These are phyloP conservation scores for Phytophthora quininea DNA, from an alignment of 352 stramenopile genomes.

Conservation along the genomic window DNA sequence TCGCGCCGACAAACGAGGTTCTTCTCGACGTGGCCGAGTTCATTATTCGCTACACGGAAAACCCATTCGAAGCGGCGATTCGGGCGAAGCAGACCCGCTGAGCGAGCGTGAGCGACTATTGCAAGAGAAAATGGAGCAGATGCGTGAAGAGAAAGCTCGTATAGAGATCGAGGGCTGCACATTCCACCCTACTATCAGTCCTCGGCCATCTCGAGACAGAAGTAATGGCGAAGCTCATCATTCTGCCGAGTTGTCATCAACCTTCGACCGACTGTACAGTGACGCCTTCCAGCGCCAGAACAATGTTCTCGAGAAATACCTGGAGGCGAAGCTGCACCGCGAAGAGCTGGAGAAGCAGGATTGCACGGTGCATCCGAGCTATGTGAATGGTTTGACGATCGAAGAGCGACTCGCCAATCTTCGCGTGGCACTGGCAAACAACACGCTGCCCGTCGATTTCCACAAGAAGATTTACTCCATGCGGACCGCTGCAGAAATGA, in stretches of 20 bases:
- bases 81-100: slow-evolving; percentile 30
- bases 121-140: slow-evolving; percentile 31
- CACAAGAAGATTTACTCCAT: slow-evolving; percentile 61
- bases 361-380: slow-evolving; percentile 43
- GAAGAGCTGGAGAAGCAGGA: slow-evolving; percentile 55
- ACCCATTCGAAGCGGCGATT: slow-evolving; percentile 13
- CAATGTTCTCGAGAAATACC: slow-evolving; percentile 43
- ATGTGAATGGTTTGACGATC: slow-evolving; percentile 54
- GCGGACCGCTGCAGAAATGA: slow-evolving; percentile 41
- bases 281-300: slow-evolving; percentile 63
- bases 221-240: slow-evolving; percentile 29
- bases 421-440: slow-evolving; percentile 45
- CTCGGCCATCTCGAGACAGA: slow-evolving; percentile 1
- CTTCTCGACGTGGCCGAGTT: slow-evolving; percentile 18
- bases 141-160: slow-evolving; percentile 43
- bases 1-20: background rate
- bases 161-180: slow-evolving; percentile 59
- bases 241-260: slow-evolving; percentile 5
- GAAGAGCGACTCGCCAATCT: slow-evolving; percentile 57
- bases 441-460: slow-evolving; percentile 51
- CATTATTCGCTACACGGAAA: slow-evolving; percentile 50
- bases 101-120: slow-evolving; percentile 34
- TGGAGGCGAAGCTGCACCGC: slow-evolving; percentile 42
- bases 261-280: slow-evolving; percentile 59
- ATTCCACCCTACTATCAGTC: slow-evolving; percentile 52